Conservation (phyloP, 306 rosid genomes). For the Castanospermum australe region DNA sequence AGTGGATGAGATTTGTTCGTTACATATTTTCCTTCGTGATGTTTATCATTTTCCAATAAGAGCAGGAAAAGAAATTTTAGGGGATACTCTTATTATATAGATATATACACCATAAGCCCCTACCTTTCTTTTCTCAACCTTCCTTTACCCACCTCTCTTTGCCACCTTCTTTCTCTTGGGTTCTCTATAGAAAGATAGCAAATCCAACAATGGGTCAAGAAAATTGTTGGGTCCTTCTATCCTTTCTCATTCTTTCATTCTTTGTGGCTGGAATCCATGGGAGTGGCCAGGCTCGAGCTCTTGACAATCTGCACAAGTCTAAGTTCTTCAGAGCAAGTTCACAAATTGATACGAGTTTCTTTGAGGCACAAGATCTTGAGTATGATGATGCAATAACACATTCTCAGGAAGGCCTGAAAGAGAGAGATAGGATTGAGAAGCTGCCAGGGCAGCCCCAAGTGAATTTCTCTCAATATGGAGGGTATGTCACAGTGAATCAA, state of each 20-base stretch:
- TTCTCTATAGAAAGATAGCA: not conserved
- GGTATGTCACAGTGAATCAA: conserved; percentile 58
- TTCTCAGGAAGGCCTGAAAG: conserved; percentile 42
- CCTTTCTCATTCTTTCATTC: not conserved
- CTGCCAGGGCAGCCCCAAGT: conserved; percentile 64
- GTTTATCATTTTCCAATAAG: no score
- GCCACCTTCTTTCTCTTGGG: not conserved
- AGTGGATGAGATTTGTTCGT: no score
- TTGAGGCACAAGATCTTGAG: not conserved
- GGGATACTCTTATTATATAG: not conserved
- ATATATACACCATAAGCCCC: not conserved
- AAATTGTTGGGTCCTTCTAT: not conserved
- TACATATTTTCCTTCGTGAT: no score
- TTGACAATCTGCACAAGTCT: conserved; percentile 17
- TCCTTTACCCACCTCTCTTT: not conserved
- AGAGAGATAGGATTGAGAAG: conserved; percentile 42
- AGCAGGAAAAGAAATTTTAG: not conserved
- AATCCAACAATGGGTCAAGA: conserved; percentile 27
- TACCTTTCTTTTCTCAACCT: not conserved
- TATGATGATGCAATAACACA: not conserved
- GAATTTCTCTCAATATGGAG: conserved; percentile 58
- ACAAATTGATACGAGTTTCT: conserved; percentile 21
- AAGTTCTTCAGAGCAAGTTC: not conserved
- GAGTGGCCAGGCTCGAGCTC: conserved; percentile 22
- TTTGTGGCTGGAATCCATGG: conserved; percentile 32